Evolutionary conservation across 352 stramenopile genomes (phyloP).

Genomic region (Globisporangium parvum): DNA sequence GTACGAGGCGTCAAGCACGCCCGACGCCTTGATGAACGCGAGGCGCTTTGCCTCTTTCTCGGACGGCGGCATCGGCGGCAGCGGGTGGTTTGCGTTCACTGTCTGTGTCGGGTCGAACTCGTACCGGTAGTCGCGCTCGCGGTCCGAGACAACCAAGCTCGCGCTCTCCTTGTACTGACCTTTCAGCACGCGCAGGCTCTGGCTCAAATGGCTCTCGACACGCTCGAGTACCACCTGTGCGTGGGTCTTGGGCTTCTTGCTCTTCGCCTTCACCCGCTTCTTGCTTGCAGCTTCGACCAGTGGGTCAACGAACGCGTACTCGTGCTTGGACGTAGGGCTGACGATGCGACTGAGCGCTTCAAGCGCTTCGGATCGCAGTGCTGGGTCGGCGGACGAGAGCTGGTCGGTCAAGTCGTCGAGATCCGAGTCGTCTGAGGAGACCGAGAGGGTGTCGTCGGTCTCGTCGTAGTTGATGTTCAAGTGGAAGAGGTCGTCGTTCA

Average conservation of each 20-base stretch:
- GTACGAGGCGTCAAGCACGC: slow-evolving; percentile 32
- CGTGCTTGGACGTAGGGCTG: slow-evolving; percentile 9
- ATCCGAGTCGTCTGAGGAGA: not conserved
- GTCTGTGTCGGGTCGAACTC: slow-evolving; percentile 32
- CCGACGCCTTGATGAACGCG: slow-evolving; percentile 35
- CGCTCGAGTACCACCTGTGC: slow-evolving; percentile 24
- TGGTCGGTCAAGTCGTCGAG: slow-evolving; percentile 26
- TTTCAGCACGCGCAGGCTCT: slow-evolving; percentile 18
- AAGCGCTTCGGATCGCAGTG: slow-evolving; percentile 29
- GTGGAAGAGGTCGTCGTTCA: slow-evolving; percentile 17
- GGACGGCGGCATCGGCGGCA: slow-evolving; percentile 30
- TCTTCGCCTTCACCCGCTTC: slow-evolving; percentile 5
- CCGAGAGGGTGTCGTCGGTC: slow-evolving; percentile 21
- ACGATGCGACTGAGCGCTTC: slow-evolving; percentile 44
- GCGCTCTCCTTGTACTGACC: slow-evolving; percentile 13
- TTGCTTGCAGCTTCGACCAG: not conserved
- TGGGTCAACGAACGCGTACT: slow-evolving; percentile 6
- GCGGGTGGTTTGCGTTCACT: slow-evolving; percentile 29
- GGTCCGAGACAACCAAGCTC: slow-evolving; percentile 6
- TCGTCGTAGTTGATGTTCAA: slow-evolving; percentile 14
- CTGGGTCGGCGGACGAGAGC: slow-evolving; percentile 36
- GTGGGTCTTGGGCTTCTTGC: slow-evolving; percentile 21
- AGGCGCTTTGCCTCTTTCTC: slow-evolving; percentile 41
- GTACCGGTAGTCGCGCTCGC: slow-evolving; percentile 38
- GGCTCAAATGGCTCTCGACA: slow-evolving; percentile 37